Evolutionary conservation across 495 filamentous ascomycete species (phyloP).

Genomic region (Sordaria brevicollis): DNA sequence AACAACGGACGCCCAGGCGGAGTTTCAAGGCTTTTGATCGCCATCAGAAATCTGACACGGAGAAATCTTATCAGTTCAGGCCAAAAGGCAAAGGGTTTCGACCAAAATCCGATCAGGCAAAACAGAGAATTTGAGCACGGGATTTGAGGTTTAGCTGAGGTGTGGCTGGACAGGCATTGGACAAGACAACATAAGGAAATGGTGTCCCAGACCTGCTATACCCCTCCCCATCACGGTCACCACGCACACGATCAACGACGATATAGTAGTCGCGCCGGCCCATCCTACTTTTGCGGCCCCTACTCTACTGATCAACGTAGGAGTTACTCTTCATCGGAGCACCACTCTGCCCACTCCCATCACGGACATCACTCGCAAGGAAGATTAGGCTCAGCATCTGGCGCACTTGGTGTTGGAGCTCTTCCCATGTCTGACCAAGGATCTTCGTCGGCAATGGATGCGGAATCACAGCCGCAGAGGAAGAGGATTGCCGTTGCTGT

Average conservation of each 20-base stretch:
- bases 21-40: background rate
- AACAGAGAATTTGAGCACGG: background rate
- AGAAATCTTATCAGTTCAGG: background rate
- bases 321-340: background rate
- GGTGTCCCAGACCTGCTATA: slow-evolving; percentile 32
- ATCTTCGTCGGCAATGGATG: slow-evolving; percentile 12
- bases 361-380: background rate
- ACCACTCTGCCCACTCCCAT: background rate
- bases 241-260: slow-evolving; percentile 13
- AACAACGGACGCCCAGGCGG: background rate
- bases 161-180: slow-evolving; percentile 8
- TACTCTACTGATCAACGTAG: slow-evolving; percentile 10
- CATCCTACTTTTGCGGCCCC: slow-evolving; percentile 26
- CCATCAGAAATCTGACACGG: background rate
- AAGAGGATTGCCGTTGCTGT: slow-evolving; percentile 63
- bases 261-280: slow-evolving; percentile 30
- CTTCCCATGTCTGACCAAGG: slow-evolving; percentile 31
- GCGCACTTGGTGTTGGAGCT: slow-evolving; percentile 20
- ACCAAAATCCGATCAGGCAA: background rate
- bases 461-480: slow-evolving; percentile 34
- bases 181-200: slow-evolving; percentile 13
- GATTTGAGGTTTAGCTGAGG: background rate
- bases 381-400: background rate
- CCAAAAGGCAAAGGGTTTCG: background rate
- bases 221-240: slow-evolving; percentile 15